Base-by-base conservation (phyloP, 441 rosid species). In the Gossypium trilobum region DNA sequence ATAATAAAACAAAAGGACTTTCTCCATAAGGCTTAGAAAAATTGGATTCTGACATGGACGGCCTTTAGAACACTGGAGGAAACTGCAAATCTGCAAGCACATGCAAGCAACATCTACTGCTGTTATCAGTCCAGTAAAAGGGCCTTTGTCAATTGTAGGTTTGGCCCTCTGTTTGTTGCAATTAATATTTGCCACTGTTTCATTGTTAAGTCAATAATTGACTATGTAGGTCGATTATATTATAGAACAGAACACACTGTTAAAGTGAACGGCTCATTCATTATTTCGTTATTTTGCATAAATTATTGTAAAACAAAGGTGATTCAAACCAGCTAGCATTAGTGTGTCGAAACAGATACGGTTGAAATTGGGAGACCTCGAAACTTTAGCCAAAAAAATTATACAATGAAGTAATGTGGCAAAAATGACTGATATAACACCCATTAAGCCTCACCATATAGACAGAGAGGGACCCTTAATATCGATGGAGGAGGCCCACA, bases 261-360 rank as follows among this genome's bases (percentile, higher is more conserved):
- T 25, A 68, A 74, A 64, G 17, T 23, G 1, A 51, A 14, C n/a
- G 55, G 68, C 71, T 54, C 48, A 73, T 55, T 73, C 74, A 13
- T 73, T 68, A 66, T 48, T 33, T 33, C 8, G 39, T 33, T 33
- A 33, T 33, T 33, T 52, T 50, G 7, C 63, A 39, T 14, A 25
- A 39, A 27, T 54, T 54, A 54, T 70, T 52, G 56, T 29, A 55
- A n/a, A 39, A 70, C 44, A 27, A 51, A 10, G 48, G 5, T 29
- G 57, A 46, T 52, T 64, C 44, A n/a, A 2, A 27, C 4, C 50
- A n/a, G 20, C 33, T 51, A 29, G 13, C 10, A 66, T 48, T 67
- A 48, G 23, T 25, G 57, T 48, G 39, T 16, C 17, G 39, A 11
- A n/a, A 65, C 1, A 46, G 11, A 13, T 22, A 61, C 9, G 67